Evolutionary conservation across 257 asterid species (phyloP).

Genomic region (Verbena officinalis): DNA sequence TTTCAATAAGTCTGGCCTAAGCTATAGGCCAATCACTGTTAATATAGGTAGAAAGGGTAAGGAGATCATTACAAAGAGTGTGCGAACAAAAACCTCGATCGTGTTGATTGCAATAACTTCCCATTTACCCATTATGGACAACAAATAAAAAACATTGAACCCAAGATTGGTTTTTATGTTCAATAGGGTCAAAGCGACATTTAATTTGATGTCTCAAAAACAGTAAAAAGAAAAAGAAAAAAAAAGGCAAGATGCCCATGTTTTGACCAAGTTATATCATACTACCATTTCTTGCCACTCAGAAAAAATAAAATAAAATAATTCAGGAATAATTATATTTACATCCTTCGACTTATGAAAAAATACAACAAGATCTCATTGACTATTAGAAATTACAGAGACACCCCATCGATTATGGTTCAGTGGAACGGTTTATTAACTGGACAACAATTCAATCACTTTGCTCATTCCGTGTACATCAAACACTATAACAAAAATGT

Average conservation of each 20-base stretch:
- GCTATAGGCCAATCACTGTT: not conserved
- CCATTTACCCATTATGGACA: conserved; percentile 33
- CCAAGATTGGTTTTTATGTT: conserved; percentile 18
- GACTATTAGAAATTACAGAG: no score
- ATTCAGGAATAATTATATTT: no score
- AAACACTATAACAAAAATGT: no score
- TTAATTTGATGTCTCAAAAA: conserved; percentile 41
- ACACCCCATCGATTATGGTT: no score
- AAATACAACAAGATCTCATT: no score
- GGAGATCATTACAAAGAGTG: not conserved
- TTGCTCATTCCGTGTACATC: no score
- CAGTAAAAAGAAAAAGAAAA: conserved; percentile 25
- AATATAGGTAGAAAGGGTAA: not conserved
- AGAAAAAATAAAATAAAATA: not conserved
- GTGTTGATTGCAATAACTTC: conserved; percentile 37
- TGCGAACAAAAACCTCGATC: conserved; percentile 52
- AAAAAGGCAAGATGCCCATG: conserved; percentile 28
- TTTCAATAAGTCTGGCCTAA: not conserved
- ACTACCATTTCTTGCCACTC: conserved; percentile 17
- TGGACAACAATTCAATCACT: no score
- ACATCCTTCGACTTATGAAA: no score
- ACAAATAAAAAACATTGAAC: conserved; percentile 16
- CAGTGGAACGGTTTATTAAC: no score
- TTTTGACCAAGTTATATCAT: conserved; percentile 38
- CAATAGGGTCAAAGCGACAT: conserved; percentile 19